Conservation (phyloP, 2,329 filamentous ascomycete genomes). For the Penicillium sp. region DNA sequence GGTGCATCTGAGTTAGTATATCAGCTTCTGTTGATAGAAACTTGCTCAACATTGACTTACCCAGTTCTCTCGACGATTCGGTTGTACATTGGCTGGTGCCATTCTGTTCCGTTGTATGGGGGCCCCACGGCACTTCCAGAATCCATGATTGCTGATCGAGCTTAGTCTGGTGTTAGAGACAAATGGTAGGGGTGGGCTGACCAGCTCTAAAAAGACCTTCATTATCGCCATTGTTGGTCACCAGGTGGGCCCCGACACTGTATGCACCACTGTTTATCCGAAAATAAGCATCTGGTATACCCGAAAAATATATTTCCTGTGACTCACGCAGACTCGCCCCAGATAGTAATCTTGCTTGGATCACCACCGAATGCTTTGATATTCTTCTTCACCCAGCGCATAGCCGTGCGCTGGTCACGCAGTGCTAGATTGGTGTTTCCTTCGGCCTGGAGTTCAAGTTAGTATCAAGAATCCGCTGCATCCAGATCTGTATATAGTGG, state of each 20-base stretch:
- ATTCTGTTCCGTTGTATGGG: conserved; percentile 33
- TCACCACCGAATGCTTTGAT: conserved; percentile 35
- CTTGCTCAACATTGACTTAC: conserved; percentile 9
- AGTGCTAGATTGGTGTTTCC: conserved; percentile 31
- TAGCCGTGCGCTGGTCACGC: conserved; percentile 35
- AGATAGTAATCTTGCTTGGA: conserved; percentile 34
- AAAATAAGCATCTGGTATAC: background rate
- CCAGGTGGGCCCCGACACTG: conserved; percentile 31
- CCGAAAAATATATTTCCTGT: background rate
- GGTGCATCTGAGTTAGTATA: conserved; percentile 20
- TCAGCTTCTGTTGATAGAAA: background rate
- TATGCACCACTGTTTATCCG: conserved; percentile 26
- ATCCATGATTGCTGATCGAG: conserved; percentile 29
- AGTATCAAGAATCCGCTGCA: background rate
- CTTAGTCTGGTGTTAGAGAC: background rate
- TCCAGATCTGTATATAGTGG: background rate
- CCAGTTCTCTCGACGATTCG: conserved; percentile 27
- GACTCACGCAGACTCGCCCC: conserved; percentile 36
- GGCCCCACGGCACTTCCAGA: conserved; percentile 32
- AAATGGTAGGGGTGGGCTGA: background rate
- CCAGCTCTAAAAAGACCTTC: conserved; percentile 33
- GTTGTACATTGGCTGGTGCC: conserved; percentile 35
- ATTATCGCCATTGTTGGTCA: conserved; percentile 30
- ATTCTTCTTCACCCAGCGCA: conserved; percentile 38
- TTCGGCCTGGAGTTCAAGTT: conserved; percentile 17